A percentile compares a stretch with the other conserved stretches of the same genome.
These are phyloP conservation scores for Vitis hybrid DNA, from an alignment of 177 flowering plant species.

Conservation along the genomic window DNA sequence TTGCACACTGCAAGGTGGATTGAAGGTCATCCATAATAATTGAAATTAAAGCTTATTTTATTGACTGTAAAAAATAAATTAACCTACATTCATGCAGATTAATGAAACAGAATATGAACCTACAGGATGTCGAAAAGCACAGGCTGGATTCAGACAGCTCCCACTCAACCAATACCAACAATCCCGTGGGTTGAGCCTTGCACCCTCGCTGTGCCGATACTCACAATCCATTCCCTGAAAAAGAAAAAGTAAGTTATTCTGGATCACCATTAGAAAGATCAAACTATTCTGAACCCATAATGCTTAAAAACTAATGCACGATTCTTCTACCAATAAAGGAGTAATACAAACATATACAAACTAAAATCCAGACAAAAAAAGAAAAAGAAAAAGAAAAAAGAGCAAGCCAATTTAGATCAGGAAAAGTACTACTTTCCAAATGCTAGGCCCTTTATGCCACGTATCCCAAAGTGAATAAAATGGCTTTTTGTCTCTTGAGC, in stretches of 20 bases:
- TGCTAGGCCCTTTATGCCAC: no score
- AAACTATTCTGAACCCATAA: background rate
- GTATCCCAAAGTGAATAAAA: no score
- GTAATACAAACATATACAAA: background rate
- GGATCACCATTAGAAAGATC: background rate
- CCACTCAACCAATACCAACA: slow-evolving; percentile 85
- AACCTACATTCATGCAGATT: background rate
- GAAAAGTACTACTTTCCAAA: background rate
- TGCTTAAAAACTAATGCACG: background rate
- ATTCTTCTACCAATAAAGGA: background rate
- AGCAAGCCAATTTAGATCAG: background rate
- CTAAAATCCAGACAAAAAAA: no score
- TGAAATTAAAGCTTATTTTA: no score
- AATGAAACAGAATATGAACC: slow-evolving; percentile 21
- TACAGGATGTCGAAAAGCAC: slow-evolving; percentile 86
- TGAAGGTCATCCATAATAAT: no score
- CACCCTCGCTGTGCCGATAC: slow-evolving; percentile 70
- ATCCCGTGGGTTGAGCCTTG: slow-evolving; percentile 76
- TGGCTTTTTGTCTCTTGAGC: no score
- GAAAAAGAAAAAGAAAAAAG: background rate
- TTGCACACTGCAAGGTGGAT: no score
- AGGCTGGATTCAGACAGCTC: slow-evolving; percentile 60
- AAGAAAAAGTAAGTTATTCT: background rate
- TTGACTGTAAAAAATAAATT: background rate
- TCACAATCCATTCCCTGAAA: slow-evolving; percentile 75